These are phyloP conservation scores for Fusarium sp. DNA, from an alignment of 2,329 filamentous ascomycete genomes.

Conservation along the genomic window DNA sequence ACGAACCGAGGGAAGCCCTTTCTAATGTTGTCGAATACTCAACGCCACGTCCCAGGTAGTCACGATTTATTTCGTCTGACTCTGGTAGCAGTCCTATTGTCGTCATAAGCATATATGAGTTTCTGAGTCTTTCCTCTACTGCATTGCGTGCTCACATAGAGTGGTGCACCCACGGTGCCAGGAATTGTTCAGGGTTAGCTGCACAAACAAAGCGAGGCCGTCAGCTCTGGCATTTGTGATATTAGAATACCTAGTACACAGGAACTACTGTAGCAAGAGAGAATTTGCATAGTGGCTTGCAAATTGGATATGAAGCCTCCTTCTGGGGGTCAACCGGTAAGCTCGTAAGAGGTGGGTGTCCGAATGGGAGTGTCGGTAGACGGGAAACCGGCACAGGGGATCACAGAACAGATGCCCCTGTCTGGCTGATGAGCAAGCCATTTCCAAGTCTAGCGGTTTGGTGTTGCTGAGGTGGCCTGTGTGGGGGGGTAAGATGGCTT, in stretches of 20 bases:
- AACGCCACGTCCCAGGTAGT: background rate
- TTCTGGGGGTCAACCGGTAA: background rate
- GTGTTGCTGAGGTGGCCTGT: background rate
- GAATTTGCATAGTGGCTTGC: constrained; percentile 44
- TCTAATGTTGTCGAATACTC: background rate
- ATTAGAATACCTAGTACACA: constrained; percentile 6
- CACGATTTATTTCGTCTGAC: background rate
- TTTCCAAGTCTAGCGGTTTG: constrained; percentile 8
- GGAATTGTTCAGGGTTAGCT: background rate
- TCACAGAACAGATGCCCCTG: constrained; percentile 20
- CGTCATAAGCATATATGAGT: background rate
- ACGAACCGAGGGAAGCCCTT: background rate
- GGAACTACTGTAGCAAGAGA: constrained; percentile 19
- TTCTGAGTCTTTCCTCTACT: background rate
- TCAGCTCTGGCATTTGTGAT: background rate
- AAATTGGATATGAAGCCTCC: constrained; percentile 28
- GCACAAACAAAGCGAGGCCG: background rate
- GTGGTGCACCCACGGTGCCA: background rate
- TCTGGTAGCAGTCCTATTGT: background rate
- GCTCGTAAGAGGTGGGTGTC: background rate
- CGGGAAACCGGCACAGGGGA: constrained; percentile 30
- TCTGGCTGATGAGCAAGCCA: constrained; percentile 23
- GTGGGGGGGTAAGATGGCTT: background rate
- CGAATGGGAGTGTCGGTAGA: constrained; percentile 12
- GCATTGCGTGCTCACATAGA: background rate